Conservation (phyloP, 2,329 filamentous ascomycete genomes). For the Claviceps sp. region DNA sequence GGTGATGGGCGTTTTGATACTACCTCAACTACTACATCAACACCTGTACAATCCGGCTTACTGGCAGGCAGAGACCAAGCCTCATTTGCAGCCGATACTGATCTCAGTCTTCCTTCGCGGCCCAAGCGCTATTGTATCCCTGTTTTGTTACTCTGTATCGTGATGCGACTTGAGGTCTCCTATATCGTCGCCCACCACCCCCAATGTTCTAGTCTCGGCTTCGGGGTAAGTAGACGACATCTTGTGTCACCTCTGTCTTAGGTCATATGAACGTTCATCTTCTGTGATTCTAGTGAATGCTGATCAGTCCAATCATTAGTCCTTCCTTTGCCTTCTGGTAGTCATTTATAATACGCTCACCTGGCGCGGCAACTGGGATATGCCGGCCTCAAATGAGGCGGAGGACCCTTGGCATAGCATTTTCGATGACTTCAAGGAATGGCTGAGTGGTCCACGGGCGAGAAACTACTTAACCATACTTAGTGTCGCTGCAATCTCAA, state of each 20-base stretch:
- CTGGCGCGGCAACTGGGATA: conserved; percentile 17
- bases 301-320: conserved; percentile 16
- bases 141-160: conserved; percentile 28
- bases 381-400: conserved; percentile 18
- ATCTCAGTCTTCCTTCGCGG: conserved; percentile 26
- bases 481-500: conserved; percentile 25
- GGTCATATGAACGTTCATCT: background rate
- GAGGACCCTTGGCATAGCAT: conserved; percentile 36
- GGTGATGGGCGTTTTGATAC: conserved; percentile 32
- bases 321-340: conserved; percentile 32
- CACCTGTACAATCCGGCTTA: conserved; percentile 9
- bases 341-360: conserved; percentile 31
- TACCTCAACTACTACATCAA: too few species aligned
- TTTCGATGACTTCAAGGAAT: conserved; percentile 33
- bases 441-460: conserved; percentile 30
- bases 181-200: conserved; percentile 31
- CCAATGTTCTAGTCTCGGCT: conserved; percentile 35
- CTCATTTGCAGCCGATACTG: conserved; percentile 21
- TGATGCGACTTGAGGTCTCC: conserved; percentile 34
- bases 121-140: conserved; percentile 34
- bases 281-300: background rate
- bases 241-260: background rate
- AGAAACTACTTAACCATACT: conserved; percentile 22
- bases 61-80: conserved; percentile 9
- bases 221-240: conserved; percentile 25